These are phyloP conservation scores for Amaranthus cruentus DNA, from an alignment of 148 eudicot species.

Conservation along the genomic window DNA sequence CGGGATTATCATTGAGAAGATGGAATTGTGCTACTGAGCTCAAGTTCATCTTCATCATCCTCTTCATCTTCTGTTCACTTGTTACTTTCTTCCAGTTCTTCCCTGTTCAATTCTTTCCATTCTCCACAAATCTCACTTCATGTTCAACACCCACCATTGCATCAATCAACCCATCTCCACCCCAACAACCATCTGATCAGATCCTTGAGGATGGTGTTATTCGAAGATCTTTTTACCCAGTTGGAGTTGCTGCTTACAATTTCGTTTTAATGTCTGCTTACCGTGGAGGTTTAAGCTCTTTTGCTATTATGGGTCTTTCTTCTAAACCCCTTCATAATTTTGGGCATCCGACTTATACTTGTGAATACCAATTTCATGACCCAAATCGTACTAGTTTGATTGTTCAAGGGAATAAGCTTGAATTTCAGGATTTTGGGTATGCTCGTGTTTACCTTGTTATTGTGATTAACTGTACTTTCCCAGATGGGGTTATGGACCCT, in stretches of 20 bases:
- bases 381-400: not conserved
- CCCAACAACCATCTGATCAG: not conserved
- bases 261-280: not conserved
- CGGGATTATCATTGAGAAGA: not conserved
- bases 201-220: not conserved
- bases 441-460: not conserved
- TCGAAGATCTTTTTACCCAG: not conserved
- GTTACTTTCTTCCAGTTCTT: not conserved
- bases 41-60: constrained; percentile 4
- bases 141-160: not conserved
- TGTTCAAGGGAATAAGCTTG: not conserved
- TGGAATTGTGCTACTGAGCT: not conserved
- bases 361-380: not conserved
- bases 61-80: not conserved
- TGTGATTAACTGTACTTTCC: not conserved
- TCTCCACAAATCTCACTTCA: not conserved
- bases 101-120: not conserved
- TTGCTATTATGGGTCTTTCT: not conserved
- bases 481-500: not conserved
- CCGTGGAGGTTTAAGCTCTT: not conserved
- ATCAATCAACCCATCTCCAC: not conserved
- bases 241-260: not conserved
- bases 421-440: not conserved
- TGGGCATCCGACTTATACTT: not conserved
- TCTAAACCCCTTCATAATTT: not conserved